Evolutionary conservation across 2,329 filamentous ascomycete genomes (phyloP).

Genomic region (Aspergillus oerlinghausenensis): DNA sequence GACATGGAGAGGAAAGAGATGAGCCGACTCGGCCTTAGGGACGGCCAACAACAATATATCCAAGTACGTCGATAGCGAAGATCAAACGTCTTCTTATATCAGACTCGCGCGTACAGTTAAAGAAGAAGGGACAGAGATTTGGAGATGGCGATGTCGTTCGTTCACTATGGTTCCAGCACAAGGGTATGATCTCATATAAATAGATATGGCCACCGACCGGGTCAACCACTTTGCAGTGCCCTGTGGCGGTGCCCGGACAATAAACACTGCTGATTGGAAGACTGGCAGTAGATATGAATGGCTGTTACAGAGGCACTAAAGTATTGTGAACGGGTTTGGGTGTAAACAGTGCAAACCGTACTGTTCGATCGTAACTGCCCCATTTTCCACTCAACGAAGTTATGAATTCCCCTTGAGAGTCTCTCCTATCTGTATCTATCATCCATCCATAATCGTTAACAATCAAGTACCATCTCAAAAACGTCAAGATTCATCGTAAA

Average conservation of each 20-base stretch:
- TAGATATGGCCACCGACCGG: neutral
- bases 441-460: too few relatives aligned
- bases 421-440: too few relatives aligned
- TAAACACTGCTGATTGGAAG: neutral
- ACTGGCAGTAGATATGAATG: neutral
- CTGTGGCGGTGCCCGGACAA: conserved; percentile 16
- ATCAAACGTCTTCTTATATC: neutral
- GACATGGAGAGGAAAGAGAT: conserved; percentile 23
- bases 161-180: neutral
- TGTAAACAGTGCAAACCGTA: too few relatives aligned
- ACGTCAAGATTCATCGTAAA: too few relatives aligned
- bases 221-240: neutral
- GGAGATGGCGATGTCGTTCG: neutral
- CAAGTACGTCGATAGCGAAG: neutral
- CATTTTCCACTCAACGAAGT: too few relatives aligned
- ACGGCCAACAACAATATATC: neutral
- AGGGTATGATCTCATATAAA: neutral
- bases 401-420: too few relatives aligned
- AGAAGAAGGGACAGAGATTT: neutral
- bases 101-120: neutral
- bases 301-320: too few relatives aligned
- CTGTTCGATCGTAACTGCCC: too few relatives aligned
- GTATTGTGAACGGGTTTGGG: too few relatives aligned
- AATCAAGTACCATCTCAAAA: too few relatives aligned
- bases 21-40: neutral